Evolutionary conservation across 2,329 filamentous ascomycete genomes (phyloP).

Genomic region (Stemphylium vesicarium): DNA sequence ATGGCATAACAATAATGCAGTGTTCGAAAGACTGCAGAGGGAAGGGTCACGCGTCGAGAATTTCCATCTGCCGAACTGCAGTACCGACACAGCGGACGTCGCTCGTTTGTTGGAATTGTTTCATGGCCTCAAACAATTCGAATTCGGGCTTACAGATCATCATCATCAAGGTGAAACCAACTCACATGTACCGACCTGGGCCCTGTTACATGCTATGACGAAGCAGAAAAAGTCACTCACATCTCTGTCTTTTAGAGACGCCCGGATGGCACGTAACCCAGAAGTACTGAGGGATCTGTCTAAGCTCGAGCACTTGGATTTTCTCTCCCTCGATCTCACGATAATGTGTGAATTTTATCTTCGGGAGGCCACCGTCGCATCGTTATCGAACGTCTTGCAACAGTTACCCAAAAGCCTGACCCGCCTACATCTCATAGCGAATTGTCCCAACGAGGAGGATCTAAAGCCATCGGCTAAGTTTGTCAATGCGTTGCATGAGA

Average conservation of each 20-base stretch:
- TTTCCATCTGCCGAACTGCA: neutral
- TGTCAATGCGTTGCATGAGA: neutral
- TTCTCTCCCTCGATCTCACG: neutral
- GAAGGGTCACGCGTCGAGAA: conserved; percentile 6
- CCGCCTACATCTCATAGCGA: conserved; percentile 3
- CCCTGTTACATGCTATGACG: neutral
- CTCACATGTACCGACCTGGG: neutral
- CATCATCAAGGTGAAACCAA: neutral
- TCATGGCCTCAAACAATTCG: conserved; percentile 1
- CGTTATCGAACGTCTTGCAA: neutral
- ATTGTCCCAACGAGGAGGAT: neutral
- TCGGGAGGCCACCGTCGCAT: neutral
- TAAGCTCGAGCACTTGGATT: neutral
- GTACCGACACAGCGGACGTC: neutral
- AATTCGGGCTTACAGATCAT: neutral
- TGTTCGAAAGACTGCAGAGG: neutral
- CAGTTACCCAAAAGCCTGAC: conserved; percentile 4
- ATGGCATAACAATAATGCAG: neutral
- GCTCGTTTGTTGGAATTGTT: neutral
- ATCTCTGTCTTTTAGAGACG: neutral
- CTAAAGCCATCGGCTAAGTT: neutral
- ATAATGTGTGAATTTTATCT: neutral
- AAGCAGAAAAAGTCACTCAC: conserved; percentile 5
- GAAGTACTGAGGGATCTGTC: neutral
- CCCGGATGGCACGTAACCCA: neutral